Conservation (phyloP, 192 early-diverging fungal species). For the Pilobolus umbonatus region DNA sequence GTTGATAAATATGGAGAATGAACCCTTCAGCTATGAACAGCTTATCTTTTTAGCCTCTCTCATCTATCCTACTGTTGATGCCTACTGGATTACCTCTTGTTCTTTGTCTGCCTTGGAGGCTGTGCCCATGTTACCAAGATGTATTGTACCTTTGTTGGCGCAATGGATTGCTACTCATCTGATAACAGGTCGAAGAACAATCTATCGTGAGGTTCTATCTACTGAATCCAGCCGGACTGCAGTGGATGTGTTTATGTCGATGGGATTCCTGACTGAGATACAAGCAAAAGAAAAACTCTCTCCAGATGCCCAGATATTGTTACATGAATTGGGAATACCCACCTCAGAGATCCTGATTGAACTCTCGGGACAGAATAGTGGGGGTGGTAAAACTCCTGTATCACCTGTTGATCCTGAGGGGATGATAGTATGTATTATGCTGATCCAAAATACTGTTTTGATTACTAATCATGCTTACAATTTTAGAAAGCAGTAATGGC, state of each 20-base stretch:
- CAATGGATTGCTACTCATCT: slow-evolving; percentile 41
- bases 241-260: slow-evolving; percentile 28
- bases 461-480: not conserved
- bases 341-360: slow-evolving; percentile 34
- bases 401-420: slow-evolving; percentile 33
- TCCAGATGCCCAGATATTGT: slow-evolving; percentile 29
- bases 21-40: slow-evolving; percentile 19
- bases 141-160: slow-evolving; percentile 30
- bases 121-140: slow-evolving; percentile 31
- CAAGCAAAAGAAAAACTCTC: slow-evolving; percentile 27
- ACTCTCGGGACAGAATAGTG: slow-evolving; percentile 30
- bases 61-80: slow-evolving; percentile 34
- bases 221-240: slow-evolving; percentile 32
- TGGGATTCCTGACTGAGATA: slow-evolving; percentile 30
- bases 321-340: slow-evolving; percentile 32
- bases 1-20: slow-evolving; percentile 4
- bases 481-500: slow-evolving; percentile 34
- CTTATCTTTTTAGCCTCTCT: slow-evolving; percentile 33
- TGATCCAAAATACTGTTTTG: not conserved
- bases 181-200: slow-evolving; percentile 32
- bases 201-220: slow-evolving; percentile 36
- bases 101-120: slow-evolving; percentile 33
- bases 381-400: slow-evolving; percentile 29
- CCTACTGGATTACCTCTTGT: slow-evolving; percentile 38
- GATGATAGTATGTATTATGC: slow-evolving; percentile 23